Evolutionary conservation across 306 rosid genomes (phyloP), one percentile per base, ranked within the genome.

Genomic region (Cicer cuneatum): DNA sequence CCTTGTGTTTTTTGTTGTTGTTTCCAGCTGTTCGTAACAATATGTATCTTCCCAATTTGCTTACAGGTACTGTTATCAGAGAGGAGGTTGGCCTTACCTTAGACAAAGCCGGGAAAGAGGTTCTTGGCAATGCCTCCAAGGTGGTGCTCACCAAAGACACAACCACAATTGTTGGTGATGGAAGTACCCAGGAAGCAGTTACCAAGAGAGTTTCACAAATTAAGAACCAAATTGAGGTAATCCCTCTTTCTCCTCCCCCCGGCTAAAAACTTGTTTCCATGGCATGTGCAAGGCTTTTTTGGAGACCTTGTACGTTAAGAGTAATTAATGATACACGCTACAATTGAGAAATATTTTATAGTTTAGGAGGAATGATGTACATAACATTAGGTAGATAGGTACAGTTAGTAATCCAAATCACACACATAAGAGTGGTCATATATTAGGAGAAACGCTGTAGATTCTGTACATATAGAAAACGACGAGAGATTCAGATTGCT

Each of bases 151-250:
- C 99, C 29, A 94, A 94, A 81, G 99, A 94, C 78, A 70, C 81
- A 61, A 88, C 98, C 62, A 94, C 96, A 24, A 85, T 94, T 66
- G 96, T 94, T 71, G 99, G 99, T 72, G 99, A 94, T 39, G 99
- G 99, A 77, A 91, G 95, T 85, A 92, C 97, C 54, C 97, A 94
- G 74, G 99, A 94, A 21, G 97, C 80, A 42, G 97, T 94, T 53
- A 88, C 68, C 85, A 92, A 94, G 88, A 84, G 97, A 81, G 99
- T 94, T 69, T 82, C 97, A 54, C 99, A 94, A 67, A 94, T 94
- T 39, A 91, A 49, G 76, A 94, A 85, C 71, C 90, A 82, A 53
- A 94, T 94, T 54, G 99, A 94, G 96, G 97, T 92, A 75, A 75
- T 16, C 9, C 9, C 9, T 57, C 61, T 66, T 56, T 59, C 65